phyloP scores from a whole-genome alignment of 2,329 filamentous ascomycete genomes.

The Cercospora zeina region DNA sequence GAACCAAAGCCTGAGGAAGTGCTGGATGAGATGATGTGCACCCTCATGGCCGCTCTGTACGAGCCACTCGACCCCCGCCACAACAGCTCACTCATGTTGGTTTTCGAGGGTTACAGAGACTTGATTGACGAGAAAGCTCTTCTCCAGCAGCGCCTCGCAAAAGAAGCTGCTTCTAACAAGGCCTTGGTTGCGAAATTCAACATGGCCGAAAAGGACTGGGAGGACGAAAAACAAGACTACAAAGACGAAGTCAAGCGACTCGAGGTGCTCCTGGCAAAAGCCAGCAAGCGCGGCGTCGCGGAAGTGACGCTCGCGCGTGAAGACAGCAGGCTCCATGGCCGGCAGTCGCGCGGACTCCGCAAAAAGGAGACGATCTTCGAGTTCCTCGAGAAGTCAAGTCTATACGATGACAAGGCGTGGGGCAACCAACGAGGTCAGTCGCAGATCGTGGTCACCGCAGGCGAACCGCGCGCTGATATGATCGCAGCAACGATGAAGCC shows the following conservation, averaged over 20 bases:
- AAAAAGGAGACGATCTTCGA: conserved; percentile 40
- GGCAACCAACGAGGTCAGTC: conserved; percentile 38
- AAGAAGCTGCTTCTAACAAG: conserved; percentile 32
- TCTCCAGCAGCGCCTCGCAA: conserved; percentile 35
- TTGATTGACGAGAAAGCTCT: conserved; percentile 41
- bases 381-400: conserved; percentile 36
- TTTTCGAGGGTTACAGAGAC: conserved; percentile 47
- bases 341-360: conserved; percentile 24
- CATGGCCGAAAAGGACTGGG: conserved; percentile 39
- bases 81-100: conserved; percentile 44
- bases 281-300: conserved; percentile 44
- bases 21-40: conserved; percentile 39
- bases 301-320: conserved; percentile 47
- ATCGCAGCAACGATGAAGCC: conserved; percentile 35
- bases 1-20: conserved; percentile 35
- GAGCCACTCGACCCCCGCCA: conserved; percentile 36
- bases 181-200: conserved; percentile 32
- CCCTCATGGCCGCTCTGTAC: conserved; percentile 37
- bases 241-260: conserved; percentile 48
- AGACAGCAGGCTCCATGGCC: conserved; percentile 42
- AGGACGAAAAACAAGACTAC: conserved; percentile 41
- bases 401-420: conserved; percentile 30
- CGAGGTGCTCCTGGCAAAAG: conserved; percentile 47
- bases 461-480: conserved; percentile 24
- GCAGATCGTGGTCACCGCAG: neutral